Evolutionary conservation across 257 asterid species (phyloP).

Genomic region (Voacanga thouarsii): DNA sequence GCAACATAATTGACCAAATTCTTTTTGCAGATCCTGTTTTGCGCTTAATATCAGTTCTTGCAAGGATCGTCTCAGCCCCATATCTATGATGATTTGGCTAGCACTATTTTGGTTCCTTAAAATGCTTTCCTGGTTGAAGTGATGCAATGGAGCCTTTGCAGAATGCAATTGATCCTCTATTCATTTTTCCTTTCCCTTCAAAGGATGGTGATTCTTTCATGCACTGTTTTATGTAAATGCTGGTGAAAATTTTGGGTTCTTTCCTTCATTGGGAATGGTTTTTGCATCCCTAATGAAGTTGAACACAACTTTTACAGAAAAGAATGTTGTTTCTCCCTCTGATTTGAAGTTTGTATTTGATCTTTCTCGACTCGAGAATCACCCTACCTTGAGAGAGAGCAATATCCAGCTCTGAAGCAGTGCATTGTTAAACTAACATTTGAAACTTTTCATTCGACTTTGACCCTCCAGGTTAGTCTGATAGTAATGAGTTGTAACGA

Average conservation of each 20-base stretch:
- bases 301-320: neutral
- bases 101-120: neutral
- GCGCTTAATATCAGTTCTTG: neutral
- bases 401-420: too few relatives aligned
- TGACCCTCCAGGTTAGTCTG: too few relatives aligned
- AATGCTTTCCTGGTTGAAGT: neutral
- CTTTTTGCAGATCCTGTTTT: neutral
- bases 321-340: neutral
- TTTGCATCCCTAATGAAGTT: constrained; percentile 6
- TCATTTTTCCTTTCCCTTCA: neutral
- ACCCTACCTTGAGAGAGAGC: neutral
- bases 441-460: too few relatives aligned
- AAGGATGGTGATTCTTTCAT: neutral
- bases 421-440: too few relatives aligned
- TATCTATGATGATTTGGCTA: constrained; percentile 3
- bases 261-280: constrained; percentile 5
- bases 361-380: neutral
- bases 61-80: neutral
- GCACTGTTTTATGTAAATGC: neutral
- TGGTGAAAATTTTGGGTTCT: neutral
- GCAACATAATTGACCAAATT: neutral
- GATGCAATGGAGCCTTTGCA: neutral
- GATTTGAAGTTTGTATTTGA: neutral
- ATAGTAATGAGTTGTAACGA: too few relatives aligned
- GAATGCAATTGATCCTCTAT: neutral